A percentile compares a stretch with the other conserved stretches of the same genome.
Evolutionary conservation across 108 stramenopile species (phyloP).

Genomic region (Fistulifera pelliculosa): DNA sequence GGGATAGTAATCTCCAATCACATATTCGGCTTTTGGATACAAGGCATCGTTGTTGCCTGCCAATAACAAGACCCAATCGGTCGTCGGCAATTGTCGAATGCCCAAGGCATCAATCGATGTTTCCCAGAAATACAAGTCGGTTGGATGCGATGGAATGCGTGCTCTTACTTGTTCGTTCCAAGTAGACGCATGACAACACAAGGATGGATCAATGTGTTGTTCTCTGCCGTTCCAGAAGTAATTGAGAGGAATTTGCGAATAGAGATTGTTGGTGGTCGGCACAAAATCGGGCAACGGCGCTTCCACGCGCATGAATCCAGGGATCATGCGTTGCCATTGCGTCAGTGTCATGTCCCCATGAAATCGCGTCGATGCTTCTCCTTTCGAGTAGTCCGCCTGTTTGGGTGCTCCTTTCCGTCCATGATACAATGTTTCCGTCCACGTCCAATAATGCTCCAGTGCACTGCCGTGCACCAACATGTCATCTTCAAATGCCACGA

Average conservation of each 20-base stretch:
- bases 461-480: conserved; percentile 62
- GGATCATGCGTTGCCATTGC: conserved; percentile 46
- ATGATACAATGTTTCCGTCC: conserved; percentile 39
- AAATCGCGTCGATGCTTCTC: conserved; percentile 14
- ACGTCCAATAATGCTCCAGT: conserved; percentile 49
- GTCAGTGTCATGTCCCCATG: conserved; percentile 44
- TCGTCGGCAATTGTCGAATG: conserved; percentile 48
- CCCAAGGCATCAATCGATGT: conserved; percentile 53
- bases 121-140: conserved; percentile 65
- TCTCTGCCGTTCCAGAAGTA: background rate
- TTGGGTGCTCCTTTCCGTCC: conserved; percentile 36
- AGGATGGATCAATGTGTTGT: conserved; percentile 35
- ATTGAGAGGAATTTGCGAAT: background rate
- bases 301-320: conserved; percentile 68
- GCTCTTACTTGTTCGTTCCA: conserved; percentile 9
- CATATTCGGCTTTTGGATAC: conserved; percentile 13
- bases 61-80: conserved; percentile 46
- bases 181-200: conserved; percentile 44
- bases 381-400: background rate
- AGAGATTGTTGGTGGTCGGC: conserved; percentile 16
- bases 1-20: conserved; percentile 47
- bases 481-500: conserved; percentile 74
- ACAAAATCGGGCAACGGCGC: conserved; percentile 28
- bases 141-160: conserved; percentile 10
- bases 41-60: conserved; percentile 24